Evolutionary conservation across 352 stramenopile genomes (phyloP).

Genomic region (Globisporangium cederbergense): DNA sequence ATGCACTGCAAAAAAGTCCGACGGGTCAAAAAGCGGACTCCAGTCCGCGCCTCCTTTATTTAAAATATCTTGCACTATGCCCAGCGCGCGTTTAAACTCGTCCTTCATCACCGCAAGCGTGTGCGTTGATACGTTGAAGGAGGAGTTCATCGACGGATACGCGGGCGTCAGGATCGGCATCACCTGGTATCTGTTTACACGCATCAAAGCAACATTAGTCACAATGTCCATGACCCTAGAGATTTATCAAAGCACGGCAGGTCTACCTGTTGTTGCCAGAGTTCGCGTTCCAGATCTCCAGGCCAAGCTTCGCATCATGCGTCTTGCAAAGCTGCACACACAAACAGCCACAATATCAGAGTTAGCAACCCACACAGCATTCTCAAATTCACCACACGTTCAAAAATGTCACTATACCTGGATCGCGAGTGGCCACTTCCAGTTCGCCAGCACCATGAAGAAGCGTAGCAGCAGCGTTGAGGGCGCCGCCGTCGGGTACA

Average conservation of each 20-base stretch:
- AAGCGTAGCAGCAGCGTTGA: slow-evolving; percentile 86
- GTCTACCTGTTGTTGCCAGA: slow-evolving; percentile 69
- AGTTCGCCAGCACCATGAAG: slow-evolving; percentile 89
- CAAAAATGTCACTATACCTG: slow-evolving; percentile 36
- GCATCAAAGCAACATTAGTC: slow-evolving; percentile 12
- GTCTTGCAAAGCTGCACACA: slow-evolving; percentile 71
- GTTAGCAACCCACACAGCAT: slow-evolving; percentile 2
- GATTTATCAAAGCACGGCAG: not conserved
- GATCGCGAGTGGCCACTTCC: slow-evolving; percentile 90
- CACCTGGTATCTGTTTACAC: slow-evolving; percentile 79
- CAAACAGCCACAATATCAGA: slow-evolving; percentile 3
- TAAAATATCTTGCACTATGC: slow-evolving; percentile 82
- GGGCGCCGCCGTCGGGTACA: slow-evolving; percentile 83
- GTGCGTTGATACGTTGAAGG: slow-evolving; percentile 96
- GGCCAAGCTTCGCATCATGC: slow-evolving; percentile 78
- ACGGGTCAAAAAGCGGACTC: slow-evolving; percentile 74
- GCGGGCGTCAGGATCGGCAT: slow-evolving; percentile 99
- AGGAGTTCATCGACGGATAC: slow-evolving; percentile 99
- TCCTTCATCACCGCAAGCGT: slow-evolving; percentile 94
- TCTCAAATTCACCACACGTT: not conserved
- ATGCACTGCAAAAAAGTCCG: slow-evolving; percentile 86
- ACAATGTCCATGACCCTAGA: not conserved
- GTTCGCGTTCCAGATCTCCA: slow-evolving; percentile 90
- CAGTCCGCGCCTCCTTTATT: slow-evolving; percentile 80
- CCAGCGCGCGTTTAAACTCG: slow-evolving; percentile 85